Conservation (phyloP, 768 basidiomycete genomes). For the Heimioporus sp. region DNA sequence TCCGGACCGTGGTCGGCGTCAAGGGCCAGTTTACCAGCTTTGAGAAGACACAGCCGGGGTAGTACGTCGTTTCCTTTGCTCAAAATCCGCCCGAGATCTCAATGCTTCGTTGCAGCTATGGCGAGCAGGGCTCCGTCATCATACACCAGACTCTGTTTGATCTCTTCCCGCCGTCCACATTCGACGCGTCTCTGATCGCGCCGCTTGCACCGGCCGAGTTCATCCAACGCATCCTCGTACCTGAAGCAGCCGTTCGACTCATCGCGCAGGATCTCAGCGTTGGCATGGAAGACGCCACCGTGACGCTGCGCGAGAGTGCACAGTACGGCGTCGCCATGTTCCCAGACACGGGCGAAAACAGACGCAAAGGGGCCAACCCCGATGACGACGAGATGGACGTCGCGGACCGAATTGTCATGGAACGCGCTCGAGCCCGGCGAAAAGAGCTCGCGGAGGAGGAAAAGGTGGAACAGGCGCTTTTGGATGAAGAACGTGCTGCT, state of each 20-base stretch:
- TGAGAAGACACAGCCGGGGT: conserved; percentile 83
- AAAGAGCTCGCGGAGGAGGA: conserved; percentile 44
- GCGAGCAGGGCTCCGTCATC: conserved; percentile 79
- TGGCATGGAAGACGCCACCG: conserved; percentile 46
- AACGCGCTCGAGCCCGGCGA: conserved; percentile 40
- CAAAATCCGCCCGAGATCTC: neutral
- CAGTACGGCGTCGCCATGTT: conserved; percentile 87
- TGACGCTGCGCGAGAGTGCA: conserved; percentile 70
- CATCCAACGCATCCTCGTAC: conserved; percentile 82
- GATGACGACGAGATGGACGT: conserved; percentile 31
- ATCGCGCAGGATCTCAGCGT: conserved; percentile 73
- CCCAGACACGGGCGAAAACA: conserved; percentile 43
- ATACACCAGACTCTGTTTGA: conserved; percentile 75
- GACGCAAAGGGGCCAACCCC: conserved; percentile 34
- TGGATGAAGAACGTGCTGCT: conserved; percentile 22
- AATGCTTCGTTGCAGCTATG: conserved; percentile 57
- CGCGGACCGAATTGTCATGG: conserved; percentile 43
- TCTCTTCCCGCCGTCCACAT: conserved; percentile 64
- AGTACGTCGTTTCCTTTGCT: conserved; percentile 51
- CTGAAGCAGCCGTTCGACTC: conserved; percentile 80
- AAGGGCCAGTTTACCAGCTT: conserved; percentile 77
- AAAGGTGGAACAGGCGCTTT: conserved; percentile 28
- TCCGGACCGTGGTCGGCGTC: conserved; percentile 62
- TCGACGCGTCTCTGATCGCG: conserved; percentile 50
- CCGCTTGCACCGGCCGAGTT: conserved; percentile 78